A percentile compares a stretch with the other conserved stretches of the same genome.
Evolutionary conservation across 768 basidiomycete genomes (phyloP).

Genomic region (Pleurotus pulmonarius): DNA sequence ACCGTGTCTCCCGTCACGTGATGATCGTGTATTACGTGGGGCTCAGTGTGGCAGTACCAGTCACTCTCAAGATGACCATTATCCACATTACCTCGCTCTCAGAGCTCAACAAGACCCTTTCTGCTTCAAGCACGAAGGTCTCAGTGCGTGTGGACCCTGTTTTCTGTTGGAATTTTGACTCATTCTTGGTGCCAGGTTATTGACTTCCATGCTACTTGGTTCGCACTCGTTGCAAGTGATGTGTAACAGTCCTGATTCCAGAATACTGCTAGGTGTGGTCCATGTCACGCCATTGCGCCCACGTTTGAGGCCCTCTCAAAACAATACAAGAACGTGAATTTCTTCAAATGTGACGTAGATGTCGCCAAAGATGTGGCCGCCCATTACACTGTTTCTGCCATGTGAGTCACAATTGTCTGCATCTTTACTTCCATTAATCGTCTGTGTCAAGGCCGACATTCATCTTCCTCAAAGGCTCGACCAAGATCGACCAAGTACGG

Average conservation of each 20-base stretch:
- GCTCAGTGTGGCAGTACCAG: too few relatives aligned
- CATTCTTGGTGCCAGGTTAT: constrained; percentile 51
- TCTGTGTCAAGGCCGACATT: constrained; percentile 69
- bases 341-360: constrained; percentile 83
- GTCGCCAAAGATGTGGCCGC: constrained; percentile 64
- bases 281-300: constrained; percentile 82
- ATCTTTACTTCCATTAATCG: background rate
- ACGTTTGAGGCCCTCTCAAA: constrained; percentile 66
- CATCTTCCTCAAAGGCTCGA: constrained; percentile 65
- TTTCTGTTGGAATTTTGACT: background rate
- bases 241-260: background rate
- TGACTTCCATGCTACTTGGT: constrained; percentile 87
- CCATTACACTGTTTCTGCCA: constrained; percentile 62
- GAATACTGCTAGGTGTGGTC: constrained; percentile 63
- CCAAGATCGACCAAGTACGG: constrained; percentile 66
- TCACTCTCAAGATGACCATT: constrained; percentile 44
- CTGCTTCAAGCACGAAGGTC: constrained; percentile 58
- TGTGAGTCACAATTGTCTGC: constrained; percentile 40
- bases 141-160: constrained; percentile 37
- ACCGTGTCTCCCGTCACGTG: background rate
- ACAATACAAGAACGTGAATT: constrained; percentile 68
- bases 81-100: constrained; percentile 61
- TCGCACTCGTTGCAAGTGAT: constrained; percentile 8
- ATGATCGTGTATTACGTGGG: background rate
- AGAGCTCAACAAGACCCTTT: constrained; percentile 57